Conservation (phyloP, 164 flowering plant genomes). For the Piper betle region DNA sequence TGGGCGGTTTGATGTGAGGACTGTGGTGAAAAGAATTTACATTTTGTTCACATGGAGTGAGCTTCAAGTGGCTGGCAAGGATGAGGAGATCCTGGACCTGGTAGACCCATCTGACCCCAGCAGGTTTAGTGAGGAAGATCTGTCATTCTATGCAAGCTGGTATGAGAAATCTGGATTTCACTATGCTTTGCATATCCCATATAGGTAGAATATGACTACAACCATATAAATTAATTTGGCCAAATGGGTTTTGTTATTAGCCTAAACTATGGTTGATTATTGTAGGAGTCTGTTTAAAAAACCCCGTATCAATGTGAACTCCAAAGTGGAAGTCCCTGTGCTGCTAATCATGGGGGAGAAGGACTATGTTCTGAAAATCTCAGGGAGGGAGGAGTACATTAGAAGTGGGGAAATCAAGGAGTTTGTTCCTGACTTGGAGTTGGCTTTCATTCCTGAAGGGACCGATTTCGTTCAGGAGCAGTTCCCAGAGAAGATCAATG, state of each 20-base stretch:
- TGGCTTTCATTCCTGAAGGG: conserved; percentile 26
- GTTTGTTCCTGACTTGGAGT: conserved; percentile 33
- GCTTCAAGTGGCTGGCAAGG: conserved; percentile 29
- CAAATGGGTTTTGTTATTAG: not conserved
- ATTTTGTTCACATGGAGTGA: conserved; percentile 43
- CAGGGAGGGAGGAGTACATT: conserved; percentile 34
- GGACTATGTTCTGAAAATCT: conserved; percentile 34
- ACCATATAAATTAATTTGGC: not conserved
- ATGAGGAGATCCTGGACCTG: conserved; percentile 49
- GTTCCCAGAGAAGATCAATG: conserved; percentile 30
- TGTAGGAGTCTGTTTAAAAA: conserved; percentile 19
- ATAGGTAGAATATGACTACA: conserved; percentile 9
- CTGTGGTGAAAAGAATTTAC: conserved; percentile 30
- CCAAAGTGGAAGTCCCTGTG: conserved; percentile 23
- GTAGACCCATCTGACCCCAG: conserved; percentile 34
- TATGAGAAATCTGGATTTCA: conserved; percentile 46
- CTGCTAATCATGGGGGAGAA: conserved; percentile 34
- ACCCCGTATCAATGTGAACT: conserved; percentile 7
- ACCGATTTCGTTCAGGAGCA: conserved; percentile 42
- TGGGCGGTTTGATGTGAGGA: no score
- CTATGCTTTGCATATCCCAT: conserved; percentile 44
- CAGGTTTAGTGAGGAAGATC: conserved; percentile 49
- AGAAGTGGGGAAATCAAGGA: conserved; percentile 24
- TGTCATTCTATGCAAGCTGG: conserved; percentile 19
- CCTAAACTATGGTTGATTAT: not conserved